Conservation (phyloP, 176 grass and related monocot genomes). For the Lolium perenne region DNA sequence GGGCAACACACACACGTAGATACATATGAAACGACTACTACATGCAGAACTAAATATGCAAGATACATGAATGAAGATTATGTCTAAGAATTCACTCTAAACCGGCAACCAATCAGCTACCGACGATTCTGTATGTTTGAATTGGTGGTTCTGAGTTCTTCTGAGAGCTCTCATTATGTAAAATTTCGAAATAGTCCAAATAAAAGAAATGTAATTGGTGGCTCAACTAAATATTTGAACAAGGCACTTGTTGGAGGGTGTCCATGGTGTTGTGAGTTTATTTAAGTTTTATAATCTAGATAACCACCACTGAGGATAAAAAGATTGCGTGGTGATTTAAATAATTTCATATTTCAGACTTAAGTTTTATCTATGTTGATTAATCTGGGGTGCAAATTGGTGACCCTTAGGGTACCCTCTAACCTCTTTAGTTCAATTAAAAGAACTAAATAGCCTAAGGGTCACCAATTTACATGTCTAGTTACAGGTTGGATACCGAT, state of each 20-base stretch:
- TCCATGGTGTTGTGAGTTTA: neutral
- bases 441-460: too few species aligned
- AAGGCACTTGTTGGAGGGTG: neutral
- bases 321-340: neutral
- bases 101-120: neutral
- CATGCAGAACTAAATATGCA: too few species aligned
- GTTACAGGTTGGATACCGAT: neutral
- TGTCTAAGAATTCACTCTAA: too few species aligned
- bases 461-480: too few species aligned
- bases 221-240: neutral
- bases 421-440: too few species aligned
- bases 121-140: neutral
- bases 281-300: neutral
- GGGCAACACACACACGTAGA: too few species aligned
- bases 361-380: neutral
- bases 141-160: neutral
- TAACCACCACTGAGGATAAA: neutral
- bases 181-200: neutral
- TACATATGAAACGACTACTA: too few species aligned
- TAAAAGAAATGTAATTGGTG: neutral
- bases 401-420: too few species aligned
- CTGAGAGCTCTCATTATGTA: neutral
- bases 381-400: neutral
- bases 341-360: neutral
- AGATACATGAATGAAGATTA: too few species aligned